phyloP scores from a whole-genome alignment of 2,329 filamentous ascomycete species.

The Pestalotiopsis sp. region DNA sequence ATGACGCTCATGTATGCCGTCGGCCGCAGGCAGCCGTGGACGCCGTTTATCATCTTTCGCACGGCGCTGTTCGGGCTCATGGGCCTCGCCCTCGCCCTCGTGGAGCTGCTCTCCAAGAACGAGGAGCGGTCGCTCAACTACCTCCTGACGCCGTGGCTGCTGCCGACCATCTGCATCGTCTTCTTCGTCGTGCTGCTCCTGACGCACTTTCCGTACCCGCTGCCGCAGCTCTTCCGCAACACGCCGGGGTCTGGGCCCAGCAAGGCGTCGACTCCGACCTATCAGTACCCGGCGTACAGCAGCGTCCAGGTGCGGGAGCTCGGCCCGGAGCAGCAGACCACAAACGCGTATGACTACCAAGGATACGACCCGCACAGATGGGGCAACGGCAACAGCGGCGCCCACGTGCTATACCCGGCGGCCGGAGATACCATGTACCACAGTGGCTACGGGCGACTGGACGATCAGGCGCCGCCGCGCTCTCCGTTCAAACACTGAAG shows the following conservation, averaged over 20 bases:
- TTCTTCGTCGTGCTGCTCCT: slow-evolving; percentile 25
- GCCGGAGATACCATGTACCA: neutral
- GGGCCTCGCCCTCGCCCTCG: slow-evolving; percentile 22
- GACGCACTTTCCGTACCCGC: neutral
- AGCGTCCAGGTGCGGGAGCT: slow-evolving; percentile 3
- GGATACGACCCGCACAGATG: slow-evolving; percentile 1
- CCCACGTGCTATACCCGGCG: neutral
- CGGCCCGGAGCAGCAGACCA: neutral
- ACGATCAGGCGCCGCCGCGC: neutral
- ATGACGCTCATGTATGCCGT: slow-evolving; percentile 24
- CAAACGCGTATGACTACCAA: neutral
- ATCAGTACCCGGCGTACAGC: neutral
- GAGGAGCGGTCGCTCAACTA: slow-evolving; percentile 14
- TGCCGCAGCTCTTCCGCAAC: neutral
- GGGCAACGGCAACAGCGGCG: neutral
- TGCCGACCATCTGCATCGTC: slow-evolving; percentile 25
- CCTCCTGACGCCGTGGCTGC: slow-evolving; percentile 22
- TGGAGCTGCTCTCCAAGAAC: slow-evolving; percentile 19
- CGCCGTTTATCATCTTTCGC: slow-evolving; percentile 26
- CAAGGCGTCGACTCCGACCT: neutral
- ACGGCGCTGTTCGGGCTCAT: slow-evolving; percentile 21
- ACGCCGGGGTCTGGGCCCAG: neutral
- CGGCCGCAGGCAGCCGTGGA: slow-evolving; percentile 16
- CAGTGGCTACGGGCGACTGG: neutral
- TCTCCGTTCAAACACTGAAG: neutral